Evolutionary conservation across 805 yeast genomes (phyloP).

Genomic region (Kurtzmaniella cleridarum): DNA sequence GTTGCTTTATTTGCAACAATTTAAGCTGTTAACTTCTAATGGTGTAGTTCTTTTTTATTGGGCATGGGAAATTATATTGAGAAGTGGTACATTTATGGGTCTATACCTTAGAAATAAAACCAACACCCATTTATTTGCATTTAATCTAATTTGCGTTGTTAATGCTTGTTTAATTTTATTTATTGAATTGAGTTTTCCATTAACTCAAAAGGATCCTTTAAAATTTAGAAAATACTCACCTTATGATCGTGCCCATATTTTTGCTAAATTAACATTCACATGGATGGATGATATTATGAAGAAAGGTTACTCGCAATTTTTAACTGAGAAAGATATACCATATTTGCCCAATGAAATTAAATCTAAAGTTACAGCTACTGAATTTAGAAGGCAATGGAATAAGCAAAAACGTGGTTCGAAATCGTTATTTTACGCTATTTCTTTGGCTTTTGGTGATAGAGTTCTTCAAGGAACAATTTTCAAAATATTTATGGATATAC

Average conservation of each 20-base stretch:
- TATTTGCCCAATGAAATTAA: constrained; percentile 64
- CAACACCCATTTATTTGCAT: constrained; percentile 10
- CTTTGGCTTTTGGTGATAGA: constrained; percentile 65
- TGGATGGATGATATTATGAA: constrained; percentile 90
- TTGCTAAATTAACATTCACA: constrained; percentile 71
- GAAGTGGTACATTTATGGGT: constrained; percentile 39
- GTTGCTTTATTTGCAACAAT: constrained; percentile 68
- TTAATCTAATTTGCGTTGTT: constrained; percentile 19
- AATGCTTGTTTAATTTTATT: constrained; percentile 37
- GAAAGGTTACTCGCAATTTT: constrained; percentile 61
- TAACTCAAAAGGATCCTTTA: constrained; percentile 26
- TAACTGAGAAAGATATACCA: constrained; percentile 68
- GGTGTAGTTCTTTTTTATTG: constrained; percentile 72
- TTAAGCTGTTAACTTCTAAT: constrained; percentile 57
- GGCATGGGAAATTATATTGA: constrained; percentile 52
- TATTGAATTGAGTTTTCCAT: constrained; percentile 39
- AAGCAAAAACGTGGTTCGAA: constrained; percentile 29
- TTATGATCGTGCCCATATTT: constrained; percentile 57
- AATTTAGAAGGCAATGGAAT: constrained; percentile 58
- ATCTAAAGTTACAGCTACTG: constrained; percentile 45
- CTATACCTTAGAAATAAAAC: constrained; percentile 29
- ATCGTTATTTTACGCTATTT: constrained; percentile 52
- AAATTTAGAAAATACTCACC: constrained; percentile 29
- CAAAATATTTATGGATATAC: constrained; percentile 65
- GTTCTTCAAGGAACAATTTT: constrained; percentile 66